phyloP scores from a whole-genome alignment of 257 asterid genomes.

The Verbena officinalis region DNA sequence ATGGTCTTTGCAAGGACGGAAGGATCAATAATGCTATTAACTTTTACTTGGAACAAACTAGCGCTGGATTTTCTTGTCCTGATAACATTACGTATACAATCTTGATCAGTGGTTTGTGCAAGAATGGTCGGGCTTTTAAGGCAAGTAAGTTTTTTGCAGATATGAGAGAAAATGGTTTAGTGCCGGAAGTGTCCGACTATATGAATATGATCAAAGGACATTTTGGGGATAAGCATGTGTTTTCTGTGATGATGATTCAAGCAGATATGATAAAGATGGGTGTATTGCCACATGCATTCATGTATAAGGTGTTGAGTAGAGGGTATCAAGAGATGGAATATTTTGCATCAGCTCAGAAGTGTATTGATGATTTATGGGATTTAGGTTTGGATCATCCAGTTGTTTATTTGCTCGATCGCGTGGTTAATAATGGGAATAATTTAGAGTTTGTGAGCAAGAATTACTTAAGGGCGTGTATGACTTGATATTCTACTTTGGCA shows the following conservation, averaged over 20 bases:
- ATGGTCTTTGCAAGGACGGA: slow-evolving; percentile 68
- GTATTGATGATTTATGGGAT: slow-evolving; percentile 36
- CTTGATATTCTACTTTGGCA: not conserved
- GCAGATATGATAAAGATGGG: slow-evolving; percentile 80
- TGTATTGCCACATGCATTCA: slow-evolving; percentile 35
- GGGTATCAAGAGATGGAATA: slow-evolving; percentile 51
- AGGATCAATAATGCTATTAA: slow-evolving; percentile 57
- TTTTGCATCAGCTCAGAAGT: slow-evolving; percentile 49
- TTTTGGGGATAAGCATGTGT: slow-evolving; percentile 40
- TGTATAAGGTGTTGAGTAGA: slow-evolving; percentile 39
- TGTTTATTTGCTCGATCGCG: not conserved
- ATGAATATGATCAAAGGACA: slow-evolving; percentile 47
- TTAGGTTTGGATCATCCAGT: slow-evolving; percentile 13
- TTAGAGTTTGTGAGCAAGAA: too few relatives aligned
- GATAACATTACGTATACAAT: slow-evolving; percentile 50
- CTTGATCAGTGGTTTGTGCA: slow-evolving; percentile 57
- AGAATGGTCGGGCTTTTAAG: slow-evolving; percentile 52
- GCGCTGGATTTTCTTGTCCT: slow-evolving; percentile 23
- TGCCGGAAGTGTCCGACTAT: slow-evolving; percentile 48
- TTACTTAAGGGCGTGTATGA: too few relatives aligned
- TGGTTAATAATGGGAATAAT: too few relatives aligned
- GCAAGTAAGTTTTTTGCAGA: slow-evolving; percentile 68
- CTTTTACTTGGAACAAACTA: slow-evolving; percentile 50
- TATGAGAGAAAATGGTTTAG: slow-evolving; percentile 51
- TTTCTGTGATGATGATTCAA: slow-evolving; percentile 64